Base-by-base conservation (phyloP, 345 rosid species). In the Murraya koenigii region DNA sequence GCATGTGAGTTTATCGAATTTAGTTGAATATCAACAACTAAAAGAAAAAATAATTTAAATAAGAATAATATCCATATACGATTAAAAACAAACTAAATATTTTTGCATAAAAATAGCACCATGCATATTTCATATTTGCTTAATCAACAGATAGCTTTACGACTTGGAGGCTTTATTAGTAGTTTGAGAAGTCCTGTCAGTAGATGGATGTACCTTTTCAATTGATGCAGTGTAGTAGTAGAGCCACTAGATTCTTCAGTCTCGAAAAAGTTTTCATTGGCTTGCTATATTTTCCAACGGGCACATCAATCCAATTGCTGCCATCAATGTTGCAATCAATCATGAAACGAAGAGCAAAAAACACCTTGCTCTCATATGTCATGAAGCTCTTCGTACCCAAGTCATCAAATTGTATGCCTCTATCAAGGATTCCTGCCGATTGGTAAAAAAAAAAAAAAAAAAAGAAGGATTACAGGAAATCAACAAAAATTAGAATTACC, bases 291-390 rank as follows among this genome's bases (percentile, higher is more conserved):
- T 90, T 93, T 23, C 94, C 97, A 84, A 89, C 80, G 75, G 97
- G 92, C 52, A 93, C 87, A 88, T 95, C 97, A 75, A 95, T 95
- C 99, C 99, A 95, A 67, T 95, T 95, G 70, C 98, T 98, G 74
- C 99, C 99, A 71, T 92, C 97, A 75, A 95, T 75, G 72, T 89
- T 79, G 79, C 95, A 83, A 75, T 93, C 98, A 78, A 93, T 88
- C 99, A 95, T 93, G 88, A 93, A 95, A 79, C 99, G 97, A 36
- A 95, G 97, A 54, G 93, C 92, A 67, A 93, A 95, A 60, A 92
- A 91, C 65, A 95, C 87, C 84, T 93, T 92, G 95, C 98, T 95
- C 84, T 95, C 99, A 59, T 85, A 95, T 76, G 98, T 95, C 88
- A 90, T 82, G 85, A 96, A 96, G 88, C 93, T 88, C 92, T 83